These are phyloP conservation scores for Allantophomopsis lycopodina DNA, from an alignment of 2,329 filamentous ascomycete species.

Conservation along the genomic window DNA sequence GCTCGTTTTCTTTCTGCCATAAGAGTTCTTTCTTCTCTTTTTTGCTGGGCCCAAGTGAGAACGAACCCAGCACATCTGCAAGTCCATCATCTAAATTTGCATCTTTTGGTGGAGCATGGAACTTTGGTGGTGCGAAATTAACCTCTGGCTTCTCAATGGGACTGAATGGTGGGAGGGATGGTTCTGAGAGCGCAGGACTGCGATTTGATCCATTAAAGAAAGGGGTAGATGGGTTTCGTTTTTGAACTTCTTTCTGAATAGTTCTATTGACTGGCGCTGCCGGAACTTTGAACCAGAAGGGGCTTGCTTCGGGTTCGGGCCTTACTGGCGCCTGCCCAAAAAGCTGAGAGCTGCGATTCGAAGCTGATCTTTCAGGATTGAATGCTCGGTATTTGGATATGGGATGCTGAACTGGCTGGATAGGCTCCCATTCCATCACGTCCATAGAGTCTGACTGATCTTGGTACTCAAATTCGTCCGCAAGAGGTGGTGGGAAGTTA, in stretches of 20 bases:
- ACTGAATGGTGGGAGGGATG: too few relatives aligned
- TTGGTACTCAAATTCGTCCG: conserved; percentile 3
- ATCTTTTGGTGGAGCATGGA: conserved; percentile 10
- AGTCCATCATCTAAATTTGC: conserved; percentile 5
- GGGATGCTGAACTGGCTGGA: conserved; percentile 20
- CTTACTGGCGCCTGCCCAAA: conserved; percentile 11
- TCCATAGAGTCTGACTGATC: conserved; percentile 25
- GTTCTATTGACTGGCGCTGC: conserved; percentile 38
- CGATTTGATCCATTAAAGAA: too few relatives aligned
- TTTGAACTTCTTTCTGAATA: too few relatives aligned
- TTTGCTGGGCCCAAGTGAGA: conserved; percentile 5
- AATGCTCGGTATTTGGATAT: conserved; percentile 39
- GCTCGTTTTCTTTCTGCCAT: too few relatives aligned
- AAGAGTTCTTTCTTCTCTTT: too few relatives aligned
- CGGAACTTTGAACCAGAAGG: conserved; percentile 60
- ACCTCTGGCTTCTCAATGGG: too few relatives aligned
- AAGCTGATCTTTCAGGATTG: conserved; percentile 25
- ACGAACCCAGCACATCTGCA: conserved; percentile 7
- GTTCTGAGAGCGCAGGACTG: too few relatives aligned
- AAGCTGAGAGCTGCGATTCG: conserved; percentile 23
- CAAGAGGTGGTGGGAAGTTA: background rate
- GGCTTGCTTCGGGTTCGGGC: conserved; percentile 14
- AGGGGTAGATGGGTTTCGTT: too few relatives aligned
- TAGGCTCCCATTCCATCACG: conserved; percentile 65
- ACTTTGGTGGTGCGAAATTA: conserved; percentile 4